Evolutionary conservation across 1,284 basidiomycete genomes (phyloP).

Genomic region (Ganoderma boninense): DNA sequence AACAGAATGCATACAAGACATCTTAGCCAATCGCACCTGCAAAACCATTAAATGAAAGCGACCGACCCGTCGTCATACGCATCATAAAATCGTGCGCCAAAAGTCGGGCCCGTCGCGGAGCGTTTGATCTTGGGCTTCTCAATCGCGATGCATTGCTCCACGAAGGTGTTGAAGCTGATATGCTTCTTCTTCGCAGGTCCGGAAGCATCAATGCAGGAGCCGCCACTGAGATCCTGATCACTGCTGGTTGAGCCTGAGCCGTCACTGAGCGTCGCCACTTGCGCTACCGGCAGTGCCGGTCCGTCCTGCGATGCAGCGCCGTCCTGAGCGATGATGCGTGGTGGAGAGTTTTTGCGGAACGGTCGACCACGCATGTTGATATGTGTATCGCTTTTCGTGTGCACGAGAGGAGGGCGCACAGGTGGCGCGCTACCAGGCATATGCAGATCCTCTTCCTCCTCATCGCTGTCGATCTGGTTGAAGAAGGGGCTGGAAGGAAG

Average conservation of each 20-base stretch:
- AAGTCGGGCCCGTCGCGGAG: conserved; percentile 29
- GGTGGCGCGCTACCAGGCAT: not conserved
- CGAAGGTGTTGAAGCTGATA: conserved; percentile 98
- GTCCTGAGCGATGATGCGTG: conserved; percentile 54
- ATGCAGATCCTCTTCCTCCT: conserved; percentile 39
- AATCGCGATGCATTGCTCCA: conserved; percentile 98
- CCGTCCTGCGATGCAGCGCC: conserved; percentile 13
- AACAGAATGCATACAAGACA: not conserved
- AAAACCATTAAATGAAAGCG: conserved; percentile 25
- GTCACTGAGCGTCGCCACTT: conserved; percentile 34
- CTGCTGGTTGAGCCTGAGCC: conserved; percentile 42
- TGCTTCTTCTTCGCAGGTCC: conserved; percentile 71
- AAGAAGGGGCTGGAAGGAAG: conserved; percentile 65
- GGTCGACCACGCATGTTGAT: conserved; percentile 65
- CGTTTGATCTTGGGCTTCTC: conserved; percentile 64
- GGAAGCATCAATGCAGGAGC: conserved; percentile 33
- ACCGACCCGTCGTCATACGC: conserved; percentile 72
- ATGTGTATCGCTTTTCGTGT: conserved; percentile 88
- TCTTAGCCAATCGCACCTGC: conserved; percentile 7
- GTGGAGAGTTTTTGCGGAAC: conserved; percentile 73
- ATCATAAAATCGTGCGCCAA: conserved; percentile 36
- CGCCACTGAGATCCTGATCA: conserved; percentile 51
- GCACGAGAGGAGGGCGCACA: conserved; percentile 60
- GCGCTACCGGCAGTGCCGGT: conserved; percentile 16
- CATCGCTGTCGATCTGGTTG: conserved; percentile 50